phyloP scores from a whole-genome alignment of 495 filamentous ascomycete species.

The Diplogelasinospora grovesii region DNA sequence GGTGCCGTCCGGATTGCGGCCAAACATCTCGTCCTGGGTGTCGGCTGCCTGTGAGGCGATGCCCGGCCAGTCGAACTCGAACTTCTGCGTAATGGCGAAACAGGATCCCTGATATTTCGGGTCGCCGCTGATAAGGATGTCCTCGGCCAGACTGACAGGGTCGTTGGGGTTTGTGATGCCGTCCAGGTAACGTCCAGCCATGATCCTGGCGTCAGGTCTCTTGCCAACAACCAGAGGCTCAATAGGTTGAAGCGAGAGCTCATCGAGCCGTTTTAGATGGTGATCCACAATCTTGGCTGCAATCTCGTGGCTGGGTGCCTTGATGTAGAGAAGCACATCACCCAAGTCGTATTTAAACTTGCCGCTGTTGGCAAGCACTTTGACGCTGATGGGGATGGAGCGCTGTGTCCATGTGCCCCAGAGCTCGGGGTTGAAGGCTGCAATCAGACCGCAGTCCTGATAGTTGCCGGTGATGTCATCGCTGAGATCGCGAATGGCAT shows the following conservation, averaged over 20 bases:
- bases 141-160: constrained; percentile 1
- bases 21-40: constrained; percentile 3
- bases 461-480: background rate
- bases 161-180: constrained; percentile 3
- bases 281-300: background rate
- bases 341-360: background rate
- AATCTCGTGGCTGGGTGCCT: background rate
- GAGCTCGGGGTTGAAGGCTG: background rate
- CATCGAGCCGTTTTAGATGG: background rate
- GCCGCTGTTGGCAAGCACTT: background rate
- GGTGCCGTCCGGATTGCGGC: background rate
- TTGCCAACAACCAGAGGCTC: background rate
- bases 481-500: background rate
- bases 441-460: background rate
- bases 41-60: constrained; percentile 1
- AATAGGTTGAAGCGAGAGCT: background rate
- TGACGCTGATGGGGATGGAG: background rate
- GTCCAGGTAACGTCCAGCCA: background rate
- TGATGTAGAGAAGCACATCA: constrained; percentile 1
- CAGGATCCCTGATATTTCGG: background rate
- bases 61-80: constrained; percentile 1
- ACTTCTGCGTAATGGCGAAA: constrained; percentile 2
- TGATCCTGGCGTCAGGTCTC: background rate
- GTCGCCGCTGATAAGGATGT: background rate
- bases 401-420: background rate